Percentiles rank a stretch among this genome's conserved stretches.
Conservation (phyloP, 306 rosid genomes). For the Lablab purpureus region DNA sequence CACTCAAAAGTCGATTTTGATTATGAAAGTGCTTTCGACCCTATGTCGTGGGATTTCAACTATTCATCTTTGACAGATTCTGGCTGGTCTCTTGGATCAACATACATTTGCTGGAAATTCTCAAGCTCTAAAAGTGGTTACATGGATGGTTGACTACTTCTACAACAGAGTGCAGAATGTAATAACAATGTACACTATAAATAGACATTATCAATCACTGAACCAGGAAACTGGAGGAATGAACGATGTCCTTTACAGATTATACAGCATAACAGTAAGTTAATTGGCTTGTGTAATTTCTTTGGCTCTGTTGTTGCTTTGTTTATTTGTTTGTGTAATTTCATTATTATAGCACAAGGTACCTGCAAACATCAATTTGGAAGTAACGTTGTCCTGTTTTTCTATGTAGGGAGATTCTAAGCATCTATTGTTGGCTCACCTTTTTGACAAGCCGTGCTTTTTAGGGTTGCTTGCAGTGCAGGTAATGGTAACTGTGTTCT, state of each 20-base stretch:
- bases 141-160: conserved; percentile 89
- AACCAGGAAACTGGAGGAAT: conserved; percentile 97
- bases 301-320: conserved; percentile 28
- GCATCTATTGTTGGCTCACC: conserved; percentile 84
- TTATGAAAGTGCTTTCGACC: conserved; percentile 35
- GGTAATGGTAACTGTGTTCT: conserved; percentile 52
- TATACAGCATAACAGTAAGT: conserved; percentile 76
- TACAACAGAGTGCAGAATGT: conserved; percentile 85
- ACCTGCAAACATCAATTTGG: conserved; percentile 31
- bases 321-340: conserved; percentile 1
- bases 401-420: conserved; percentile 64
- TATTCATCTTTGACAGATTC: conserved; percentile 60
- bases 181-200: conserved; percentile 56
- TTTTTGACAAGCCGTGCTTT: conserved; percentile 93
- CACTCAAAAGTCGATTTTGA: conserved; percentile 22
- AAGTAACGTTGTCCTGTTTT: conserved; percentile 33
- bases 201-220: conserved; percentile 66
- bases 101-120: conserved; percentile 63
- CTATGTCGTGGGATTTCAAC: conserved; percentile 13
- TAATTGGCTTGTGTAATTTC: conserved; percentile 20
- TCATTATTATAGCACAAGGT: background rate
- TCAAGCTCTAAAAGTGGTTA: conserved; percentile 71
- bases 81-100: conserved; percentile 94
- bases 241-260: conserved; percentile 92
- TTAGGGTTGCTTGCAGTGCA: conserved; percentile 83